These are phyloP conservation scores for Pseudopediastrum boryanum DNA, from an alignment of 139 green algal genomes.

Conservation along the genomic window DNA sequence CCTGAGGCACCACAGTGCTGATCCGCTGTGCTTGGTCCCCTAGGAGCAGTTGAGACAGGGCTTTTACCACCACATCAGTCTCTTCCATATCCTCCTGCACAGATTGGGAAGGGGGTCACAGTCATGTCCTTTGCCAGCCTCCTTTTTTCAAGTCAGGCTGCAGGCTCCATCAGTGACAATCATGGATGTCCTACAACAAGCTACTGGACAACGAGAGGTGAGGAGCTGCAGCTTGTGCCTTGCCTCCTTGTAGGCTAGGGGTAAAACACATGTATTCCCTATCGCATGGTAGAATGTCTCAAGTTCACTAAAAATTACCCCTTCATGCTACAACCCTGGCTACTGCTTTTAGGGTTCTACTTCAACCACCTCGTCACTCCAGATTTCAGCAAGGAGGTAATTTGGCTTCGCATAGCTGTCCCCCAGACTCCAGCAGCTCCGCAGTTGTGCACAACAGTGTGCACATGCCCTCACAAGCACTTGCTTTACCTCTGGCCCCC, in stretches of 20 bases:
- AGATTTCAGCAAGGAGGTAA: too few species aligned
- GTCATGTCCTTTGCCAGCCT: neutral
- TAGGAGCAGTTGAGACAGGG: constrained; percentile 41
- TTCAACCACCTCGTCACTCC: too few species aligned
- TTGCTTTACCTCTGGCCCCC: too few species aligned
- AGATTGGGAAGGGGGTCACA: neutral
- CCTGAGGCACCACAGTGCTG: constrained; percentile 15
- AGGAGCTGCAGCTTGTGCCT: neutral
- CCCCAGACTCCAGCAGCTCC: too few species aligned
- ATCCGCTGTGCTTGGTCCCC: constrained; percentile 38
- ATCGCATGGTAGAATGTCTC: too few species aligned
- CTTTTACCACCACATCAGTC: constrained; percentile 35
- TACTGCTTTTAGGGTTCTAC: too few species aligned
- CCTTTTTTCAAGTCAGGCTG: too few species aligned
- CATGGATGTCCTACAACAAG: neutral
- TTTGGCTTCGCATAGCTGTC: too few species aligned
- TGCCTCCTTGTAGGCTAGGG: neutral
- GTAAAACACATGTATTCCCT: neutral
- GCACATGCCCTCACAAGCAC: too few species aligned
- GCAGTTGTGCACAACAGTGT: too few species aligned
- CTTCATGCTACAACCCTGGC: too few species aligned
- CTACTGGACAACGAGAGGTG: neutral
- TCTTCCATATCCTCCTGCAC: constrained; percentile 52
- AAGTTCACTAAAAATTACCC: too few species aligned
- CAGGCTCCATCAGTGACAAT: neutral